Conservation (phyloP, 257 asterid species). For the Perilla frutescens region DNA sequence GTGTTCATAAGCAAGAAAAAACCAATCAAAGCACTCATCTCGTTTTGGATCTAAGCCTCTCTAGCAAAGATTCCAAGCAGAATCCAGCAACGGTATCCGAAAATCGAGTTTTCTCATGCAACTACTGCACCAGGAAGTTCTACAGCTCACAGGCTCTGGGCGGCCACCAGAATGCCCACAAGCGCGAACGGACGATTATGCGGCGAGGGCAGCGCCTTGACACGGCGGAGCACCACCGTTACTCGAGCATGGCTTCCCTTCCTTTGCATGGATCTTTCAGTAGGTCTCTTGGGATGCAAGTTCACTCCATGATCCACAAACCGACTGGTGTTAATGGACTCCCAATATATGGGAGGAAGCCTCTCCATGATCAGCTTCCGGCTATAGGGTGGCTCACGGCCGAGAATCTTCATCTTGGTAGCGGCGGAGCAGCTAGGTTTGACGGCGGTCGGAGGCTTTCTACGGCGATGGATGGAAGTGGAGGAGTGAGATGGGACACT, state of each 20-base stretch:
- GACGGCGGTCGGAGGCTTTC: slow-evolving; percentile 46
- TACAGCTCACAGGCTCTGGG: slow-evolving; percentile 89
- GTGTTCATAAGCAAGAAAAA: slow-evolving; percentile 1
- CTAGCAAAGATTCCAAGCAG: slow-evolving; percentile 35
- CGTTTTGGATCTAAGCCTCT: slow-evolving; percentile 58
- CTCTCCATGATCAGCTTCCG: slow-evolving; percentile 55
- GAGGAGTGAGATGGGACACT: slow-evolving; percentile 45
- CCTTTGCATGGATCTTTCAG: slow-evolving; percentile 65
- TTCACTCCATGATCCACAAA: slow-evolving; percentile 74
- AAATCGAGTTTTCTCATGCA: slow-evolving; percentile 76
- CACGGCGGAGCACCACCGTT: slow-evolving; percentile 34
- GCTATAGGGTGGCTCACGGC: slow-evolving; percentile 55
- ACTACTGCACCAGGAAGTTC: slow-evolving; percentile 76
- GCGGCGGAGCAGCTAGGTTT: slow-evolving; percentile 56
- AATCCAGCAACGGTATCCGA: slow-evolving; percentile 26
- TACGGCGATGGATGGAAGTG: slow-evolving; percentile 38
- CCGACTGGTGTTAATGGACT: slow-evolving; percentile 30
- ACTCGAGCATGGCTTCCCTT: slow-evolving; percentile 59
- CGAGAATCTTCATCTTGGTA: neutral
- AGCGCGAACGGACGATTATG: slow-evolving; percentile 67
- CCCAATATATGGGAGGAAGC: slow-evolving; percentile 52
- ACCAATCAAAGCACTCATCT: slow-evolving; percentile 27
- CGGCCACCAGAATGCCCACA: slow-evolving; percentile 94
- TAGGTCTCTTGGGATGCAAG: slow-evolving; percentile 66
- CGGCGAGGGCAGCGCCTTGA: slow-evolving; percentile 48